Evolutionary conservation across 805 yeast species (phyloP).

Genomic region (Sugiyamaella marilandica): DNA sequence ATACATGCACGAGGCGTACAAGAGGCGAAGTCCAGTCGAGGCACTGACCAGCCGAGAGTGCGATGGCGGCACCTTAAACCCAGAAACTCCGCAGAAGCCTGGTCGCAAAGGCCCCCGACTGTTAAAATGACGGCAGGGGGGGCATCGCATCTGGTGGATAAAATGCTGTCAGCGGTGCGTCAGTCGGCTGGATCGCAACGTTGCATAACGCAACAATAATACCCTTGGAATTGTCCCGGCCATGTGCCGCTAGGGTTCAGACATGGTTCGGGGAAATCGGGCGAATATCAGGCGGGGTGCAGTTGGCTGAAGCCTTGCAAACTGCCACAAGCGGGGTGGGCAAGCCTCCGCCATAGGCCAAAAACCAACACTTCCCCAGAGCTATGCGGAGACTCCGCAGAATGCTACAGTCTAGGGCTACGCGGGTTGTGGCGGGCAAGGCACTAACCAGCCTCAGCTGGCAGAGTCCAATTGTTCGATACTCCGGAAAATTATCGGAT

Average conservation of each 20-base stretch:
- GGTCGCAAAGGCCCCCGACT: too few species aligned
- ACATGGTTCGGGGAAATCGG: not conserved
- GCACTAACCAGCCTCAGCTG: not conserved
- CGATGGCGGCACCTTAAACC: too few species aligned
- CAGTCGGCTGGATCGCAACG: too few species aligned
- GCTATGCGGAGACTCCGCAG: not conserved
- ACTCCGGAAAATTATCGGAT: slow-evolving; percentile 3
- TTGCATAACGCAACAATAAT: not conserved
- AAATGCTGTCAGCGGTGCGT: not conserved
- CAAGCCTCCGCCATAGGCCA: too few species aligned
- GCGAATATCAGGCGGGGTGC: not conserved
- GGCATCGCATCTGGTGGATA: not conserved
- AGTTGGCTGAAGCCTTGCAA: too few species aligned
- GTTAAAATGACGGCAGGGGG: too few species aligned
- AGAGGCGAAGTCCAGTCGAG: too few species aligned
- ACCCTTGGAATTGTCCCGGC: not conserved
- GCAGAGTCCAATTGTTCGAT: not conserved
- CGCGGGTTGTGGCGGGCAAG: not conserved
- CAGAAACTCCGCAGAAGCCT: too few species aligned
- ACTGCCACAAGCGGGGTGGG: too few species aligned
- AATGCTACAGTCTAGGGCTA: not conserved
- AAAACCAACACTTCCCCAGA: too few species aligned
- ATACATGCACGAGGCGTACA: too few species aligned
- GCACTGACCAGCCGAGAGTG: too few species aligned
- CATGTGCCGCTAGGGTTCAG: not conserved